Evolutionary conservation across 1,284 basidiomycete genomes (phyloP), one percentile per base, ranked within the genome.

Genomic region (Phellinidium pouzarii): DNA sequence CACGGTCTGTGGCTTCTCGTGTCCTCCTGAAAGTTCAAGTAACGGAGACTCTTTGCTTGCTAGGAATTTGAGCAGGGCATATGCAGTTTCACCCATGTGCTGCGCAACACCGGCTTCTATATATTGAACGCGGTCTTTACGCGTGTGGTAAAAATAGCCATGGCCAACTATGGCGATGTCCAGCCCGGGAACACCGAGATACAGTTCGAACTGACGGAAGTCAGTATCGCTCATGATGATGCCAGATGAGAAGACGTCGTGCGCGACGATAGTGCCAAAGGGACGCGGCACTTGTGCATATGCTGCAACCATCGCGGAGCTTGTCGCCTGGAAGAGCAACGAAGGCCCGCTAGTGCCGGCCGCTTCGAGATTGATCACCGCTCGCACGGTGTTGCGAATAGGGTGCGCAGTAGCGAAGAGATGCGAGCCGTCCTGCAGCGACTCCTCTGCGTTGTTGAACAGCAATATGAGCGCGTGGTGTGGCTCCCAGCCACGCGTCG

Each of bases 391-490:
- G 19, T 78, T 64, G 6, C 84, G 82, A 38, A 79, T 80, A 1
- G 80, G 79, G 63, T 94, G 91, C 62, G 94, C 89, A 0, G 91
- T 95, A 6, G 91, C 84, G 66, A 87, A 96, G 3, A 95, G 73
- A 67, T 99, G 94, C 0, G 92, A 94, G 0, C 90, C 94, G 63
- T 97, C 94, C 66, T 96, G 94, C n/a, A 95, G 68, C 0, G 85
- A 88, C 63, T 95, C 92, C 65, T 99, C 94, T 4, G 89, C 96
- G 57, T 96, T 83, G 64, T 98, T 98, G 74, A 96, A 98, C 56
- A 98, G 71, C 64, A 99, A 93, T 9, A 99, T 78, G 58, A 94
- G 77, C 3, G 91, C 78, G 65, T 94, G 83, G 50, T 79, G 79
- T 0, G 94, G 89, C 9, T 80, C 72, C 83, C 84, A 86, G 43